Evolutionary conservation across 164 flowering plant genomes (phyloP).

Genomic region (Warburgia ugandensis): DNA sequence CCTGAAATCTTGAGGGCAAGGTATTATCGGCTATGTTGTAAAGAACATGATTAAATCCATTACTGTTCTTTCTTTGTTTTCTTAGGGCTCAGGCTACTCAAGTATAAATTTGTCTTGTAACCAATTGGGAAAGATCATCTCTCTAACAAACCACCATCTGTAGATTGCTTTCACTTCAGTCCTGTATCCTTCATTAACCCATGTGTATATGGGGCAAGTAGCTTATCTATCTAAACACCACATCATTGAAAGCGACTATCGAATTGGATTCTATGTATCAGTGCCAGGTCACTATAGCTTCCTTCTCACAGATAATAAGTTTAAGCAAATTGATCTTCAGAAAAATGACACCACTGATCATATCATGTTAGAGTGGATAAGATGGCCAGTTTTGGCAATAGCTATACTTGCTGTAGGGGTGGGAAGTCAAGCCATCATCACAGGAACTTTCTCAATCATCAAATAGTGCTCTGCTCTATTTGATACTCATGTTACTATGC

Average conservation of each 20-base stretch:
- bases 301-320: neutral
- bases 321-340: neutral
- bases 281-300: conserved; percentile 58
- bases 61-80: no score
- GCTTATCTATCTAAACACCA: conserved; percentile 76
- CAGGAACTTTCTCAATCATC: conserved; percentile 94
- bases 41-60: no score
- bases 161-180: conserved; percentile 82
- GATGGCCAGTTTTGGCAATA: conserved; percentile 79
- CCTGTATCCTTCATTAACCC: conserved; percentile 77
- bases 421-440: conserved; percentile 91
- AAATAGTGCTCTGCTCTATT: conserved; percentile 85
- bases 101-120: neutral
- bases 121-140: no score
- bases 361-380: conserved; percentile 39
- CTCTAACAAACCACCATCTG: no score
- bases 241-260: conserved; percentile 23
- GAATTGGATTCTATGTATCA: conserved; percentile 77
- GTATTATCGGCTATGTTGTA: no score
- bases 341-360: no score
- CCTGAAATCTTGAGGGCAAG: no score
- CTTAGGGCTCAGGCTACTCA: no score
- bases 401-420: conserved; percentile 91
- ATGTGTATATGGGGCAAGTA: conserved; percentile 94
- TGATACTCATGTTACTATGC: conserved; percentile 74